Evolutionary conservation across 768 basidiomycete genomes (phyloP).

Genomic region (Podaxis sp.): DNA sequence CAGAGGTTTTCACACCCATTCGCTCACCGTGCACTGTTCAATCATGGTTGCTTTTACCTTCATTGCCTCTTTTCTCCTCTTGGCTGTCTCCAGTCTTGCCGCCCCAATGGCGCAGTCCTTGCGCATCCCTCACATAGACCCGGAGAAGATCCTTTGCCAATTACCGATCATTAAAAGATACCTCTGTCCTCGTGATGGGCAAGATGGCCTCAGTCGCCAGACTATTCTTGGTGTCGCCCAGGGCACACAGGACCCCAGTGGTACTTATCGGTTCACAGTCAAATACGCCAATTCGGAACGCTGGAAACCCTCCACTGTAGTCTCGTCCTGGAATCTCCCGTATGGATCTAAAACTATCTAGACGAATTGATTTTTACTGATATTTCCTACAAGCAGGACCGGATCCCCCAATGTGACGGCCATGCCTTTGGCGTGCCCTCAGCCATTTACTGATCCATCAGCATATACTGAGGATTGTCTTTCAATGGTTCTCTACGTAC

Average conservation of each 20-base stretch:
- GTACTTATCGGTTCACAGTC: slow-evolving; percentile 58
- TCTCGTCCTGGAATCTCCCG: slow-evolving; percentile 61
- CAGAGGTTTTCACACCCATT: slow-evolving; percentile 13
- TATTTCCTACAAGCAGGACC: slow-evolving; percentile 34
- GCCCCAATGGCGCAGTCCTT: slow-evolving; percentile 29
- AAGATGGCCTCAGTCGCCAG: slow-evolving; percentile 22
- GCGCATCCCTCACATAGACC: slow-evolving; percentile 34
- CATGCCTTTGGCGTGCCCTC: slow-evolving; percentile 74
- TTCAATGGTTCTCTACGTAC: slow-evolving; percentile 74
- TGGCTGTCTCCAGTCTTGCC: slow-evolving; percentile 21
- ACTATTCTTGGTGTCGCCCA: slow-evolving; percentile 58
- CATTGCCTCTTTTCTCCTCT: slow-evolving; percentile 29
- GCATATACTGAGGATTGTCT: slow-evolving; percentile 76
- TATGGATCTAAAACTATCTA: slow-evolving; percentile 30
- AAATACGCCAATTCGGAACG: slow-evolving; percentile 64
- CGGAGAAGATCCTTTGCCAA: slow-evolving; percentile 43
- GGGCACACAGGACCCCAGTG: slow-evolving; percentile 47
- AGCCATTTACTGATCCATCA: slow-evolving; percentile 48
- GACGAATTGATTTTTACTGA: neutral
- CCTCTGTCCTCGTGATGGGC: slow-evolving; percentile 40
- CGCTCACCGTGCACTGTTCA: slow-evolving; percentile 20
- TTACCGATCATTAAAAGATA: slow-evolving; percentile 39
- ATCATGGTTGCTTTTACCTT: slow-evolving; percentile 31
- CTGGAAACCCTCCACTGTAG: slow-evolving; percentile 57
- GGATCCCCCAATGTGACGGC: slow-evolving; percentile 47